phyloP scores from a whole-genome alignment of 352 stramenopile genomes.

The Globisporangium viniferum region DNA sequence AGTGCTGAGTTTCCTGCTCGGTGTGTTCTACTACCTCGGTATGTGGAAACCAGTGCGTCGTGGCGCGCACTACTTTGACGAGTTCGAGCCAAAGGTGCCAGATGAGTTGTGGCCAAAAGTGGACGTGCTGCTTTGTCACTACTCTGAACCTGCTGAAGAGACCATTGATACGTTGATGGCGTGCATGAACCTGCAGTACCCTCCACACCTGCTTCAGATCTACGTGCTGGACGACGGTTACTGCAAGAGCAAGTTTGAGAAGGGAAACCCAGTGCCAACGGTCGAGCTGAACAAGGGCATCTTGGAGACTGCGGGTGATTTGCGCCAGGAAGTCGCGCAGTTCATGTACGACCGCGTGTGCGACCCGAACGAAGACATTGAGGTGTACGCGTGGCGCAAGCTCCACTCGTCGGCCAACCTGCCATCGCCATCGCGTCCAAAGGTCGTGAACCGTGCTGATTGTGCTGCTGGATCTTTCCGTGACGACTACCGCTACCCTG shows the following conservation, averaged over 20 bases:
- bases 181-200: constrained; percentile 89
- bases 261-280: constrained; percentile 61
- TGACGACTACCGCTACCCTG: constrained; percentile 84
- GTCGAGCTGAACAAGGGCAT: constrained; percentile 74
- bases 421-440: constrained; percentile 59
- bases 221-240: constrained; percentile 86
- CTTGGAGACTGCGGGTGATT: constrained; percentile 73
- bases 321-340: constrained; percentile 81
- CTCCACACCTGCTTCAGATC: constrained; percentile 81
- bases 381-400: constrained; percentile 86
- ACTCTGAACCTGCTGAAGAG: constrained; percentile 81
- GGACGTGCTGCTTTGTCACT: constrained; percentile 79
- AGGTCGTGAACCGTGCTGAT: constrained; percentile 50
- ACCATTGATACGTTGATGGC: constrained; percentile 83
- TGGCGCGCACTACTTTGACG: constrained; percentile 84
- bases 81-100: constrained; percentile 80
- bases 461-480: constrained; percentile 80
- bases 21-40: constrained; percentile 81
- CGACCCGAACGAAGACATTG: constrained; percentile 83
- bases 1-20: constrained; percentile 63
- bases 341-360: constrained; percentile 89
- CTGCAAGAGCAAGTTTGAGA: constrained; percentile 78
- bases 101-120: constrained; percentile 85
- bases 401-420: constrained; percentile 82
- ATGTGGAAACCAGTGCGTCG: constrained; percentile 89